A percentile compares a stretch with the other conserved stretches of the same genome.
Conservation (phyloP, 768 basidiomycete species). For the Boletus eberwhitei region DNA sequence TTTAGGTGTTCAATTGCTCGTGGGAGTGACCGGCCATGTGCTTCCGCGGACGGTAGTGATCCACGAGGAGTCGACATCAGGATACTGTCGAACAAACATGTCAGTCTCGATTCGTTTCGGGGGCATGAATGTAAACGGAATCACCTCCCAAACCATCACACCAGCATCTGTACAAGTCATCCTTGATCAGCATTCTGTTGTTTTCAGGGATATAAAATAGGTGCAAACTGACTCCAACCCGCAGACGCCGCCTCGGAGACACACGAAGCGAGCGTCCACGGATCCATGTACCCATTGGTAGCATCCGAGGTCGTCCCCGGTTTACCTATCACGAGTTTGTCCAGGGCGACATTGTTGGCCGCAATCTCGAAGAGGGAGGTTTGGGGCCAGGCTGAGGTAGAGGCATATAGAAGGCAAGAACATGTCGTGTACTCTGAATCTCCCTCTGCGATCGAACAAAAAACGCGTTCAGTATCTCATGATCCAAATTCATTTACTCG, state of each 20-base stretch:
- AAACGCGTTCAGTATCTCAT: neutral
- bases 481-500: neutral
- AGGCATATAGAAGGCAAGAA: constrained; percentile 36
- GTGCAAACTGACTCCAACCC: constrained; percentile 59
- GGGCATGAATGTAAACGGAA: neutral
- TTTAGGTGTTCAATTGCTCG: too few species aligned
- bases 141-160: constrained; percentile 41
- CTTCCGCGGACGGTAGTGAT: constrained; percentile 36
- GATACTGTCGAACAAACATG: constrained; percentile 28
- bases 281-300: constrained; percentile 53
- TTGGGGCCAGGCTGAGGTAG: constrained; percentile 40
- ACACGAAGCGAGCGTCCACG: constrained; percentile 56
- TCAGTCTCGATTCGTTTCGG: neutral
- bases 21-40: constrained; percentile 22
- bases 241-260: constrained; percentile 53
- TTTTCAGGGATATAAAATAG: neutral
- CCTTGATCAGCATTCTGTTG: neutral
- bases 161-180: constrained; percentile 29
- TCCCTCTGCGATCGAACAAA: constrained; percentile 29
- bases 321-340: constrained; percentile 77
- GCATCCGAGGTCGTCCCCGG: constrained; percentile 52
- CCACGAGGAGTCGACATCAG: constrained; percentile 38
- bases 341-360: constrained; percentile 50
- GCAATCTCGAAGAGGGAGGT: constrained; percentile 48
- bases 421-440: constrained; percentile 38